These are phyloP conservation scores for Filobasidium wieringae DNA, from an alignment of 768 basidiomycete genomes.

Conservation along the genomic window DNA sequence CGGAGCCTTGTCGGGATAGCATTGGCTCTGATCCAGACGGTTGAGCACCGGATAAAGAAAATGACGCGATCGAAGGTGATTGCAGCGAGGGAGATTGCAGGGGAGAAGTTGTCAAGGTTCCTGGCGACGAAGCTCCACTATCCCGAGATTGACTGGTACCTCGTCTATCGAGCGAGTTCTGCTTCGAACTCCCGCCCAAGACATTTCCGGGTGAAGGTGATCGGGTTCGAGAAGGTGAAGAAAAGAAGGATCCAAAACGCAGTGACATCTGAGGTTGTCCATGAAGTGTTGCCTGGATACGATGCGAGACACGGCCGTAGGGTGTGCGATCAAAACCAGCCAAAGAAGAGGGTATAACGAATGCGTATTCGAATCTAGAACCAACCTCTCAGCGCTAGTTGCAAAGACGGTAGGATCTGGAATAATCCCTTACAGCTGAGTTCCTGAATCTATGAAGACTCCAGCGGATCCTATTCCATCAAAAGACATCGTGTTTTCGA, in stretches of 20 bases:
- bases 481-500: constrained; percentile 9
- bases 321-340: constrained; percentile 15
- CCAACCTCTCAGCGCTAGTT: neutral
- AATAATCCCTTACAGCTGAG: constrained; percentile 5
- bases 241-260: constrained; percentile 10
- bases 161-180: neutral
- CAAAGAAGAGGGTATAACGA: constrained; percentile 10
- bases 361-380: constrained; percentile 13
- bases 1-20: neutral
- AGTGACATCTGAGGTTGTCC: constrained; percentile 7
- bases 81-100: too few relatives aligned
- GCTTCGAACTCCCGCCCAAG: neutral
- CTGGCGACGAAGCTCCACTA: too few relatives aligned
- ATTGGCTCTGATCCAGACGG: neutral
- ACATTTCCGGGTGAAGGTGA: constrained; percentile 6
- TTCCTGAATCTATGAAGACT: constrained; percentile 9
- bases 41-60: too few relatives aligned
- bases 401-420: neutral
- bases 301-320: constrained; percentile 12
- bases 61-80: too few relatives aligned
- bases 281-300: constrained; percentile 9
- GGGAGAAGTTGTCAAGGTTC: too few relatives aligned
- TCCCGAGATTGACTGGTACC: neutral
- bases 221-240: constrained; percentile 9
- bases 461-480: constrained; percentile 3